Percentiles rank a stretch among this genome's conserved stretches.
Evolutionary conservation across 2,329 filamentous ascomycete species (phyloP).

Genomic region (Epichloe gansuensis): DNA sequence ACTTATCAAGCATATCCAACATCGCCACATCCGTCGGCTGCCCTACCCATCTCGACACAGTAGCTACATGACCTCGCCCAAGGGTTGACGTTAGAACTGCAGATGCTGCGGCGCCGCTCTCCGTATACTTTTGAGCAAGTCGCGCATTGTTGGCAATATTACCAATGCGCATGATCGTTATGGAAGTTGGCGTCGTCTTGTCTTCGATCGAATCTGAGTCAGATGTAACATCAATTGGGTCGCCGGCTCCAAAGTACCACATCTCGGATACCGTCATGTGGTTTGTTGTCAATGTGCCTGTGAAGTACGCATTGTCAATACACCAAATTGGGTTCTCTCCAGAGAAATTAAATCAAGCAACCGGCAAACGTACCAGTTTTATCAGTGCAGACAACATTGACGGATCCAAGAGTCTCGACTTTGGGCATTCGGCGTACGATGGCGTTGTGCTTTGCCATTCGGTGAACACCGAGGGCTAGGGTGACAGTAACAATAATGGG

Average conservation of each 20-base stretch:
- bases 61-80: conserved; percentile 42
- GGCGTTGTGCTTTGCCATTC: conserved; percentile 90
- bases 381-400: conserved; percentile 98
- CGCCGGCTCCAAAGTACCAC: conserved; percentile 74
- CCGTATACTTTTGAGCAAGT: conserved; percentile 59
- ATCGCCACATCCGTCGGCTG: conserved; percentile 98
- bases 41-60: conserved; percentile 84
- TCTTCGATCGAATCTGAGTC: conserved; percentile 42
- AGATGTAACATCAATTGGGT: conserved; percentile 39
- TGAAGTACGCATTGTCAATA: not conserved
- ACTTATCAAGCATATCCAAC: conserved; percentile 80
- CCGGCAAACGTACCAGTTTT: conserved; percentile 57
- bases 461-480: conserved; percentile 81
- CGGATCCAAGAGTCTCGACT: conserved; percentile 94
- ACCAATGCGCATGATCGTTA: conserved; percentile 76
- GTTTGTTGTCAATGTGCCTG: conserved; percentile 85
- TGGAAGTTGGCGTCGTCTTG: conserved; percentile 59
- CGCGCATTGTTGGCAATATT: conserved; percentile 95
- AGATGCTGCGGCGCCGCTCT: conserved; percentile 53
- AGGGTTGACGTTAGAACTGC: conserved; percentile 80
- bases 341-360: not conserved
- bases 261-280: conserved; percentile 97
- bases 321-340: not conserved
- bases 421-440: conserved; percentile 94
- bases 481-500: conserved; percentile 98